Conservation (phyloP, 2,329 filamentous ascomycete genomes). For the Cordyceps tenuipes region DNA sequence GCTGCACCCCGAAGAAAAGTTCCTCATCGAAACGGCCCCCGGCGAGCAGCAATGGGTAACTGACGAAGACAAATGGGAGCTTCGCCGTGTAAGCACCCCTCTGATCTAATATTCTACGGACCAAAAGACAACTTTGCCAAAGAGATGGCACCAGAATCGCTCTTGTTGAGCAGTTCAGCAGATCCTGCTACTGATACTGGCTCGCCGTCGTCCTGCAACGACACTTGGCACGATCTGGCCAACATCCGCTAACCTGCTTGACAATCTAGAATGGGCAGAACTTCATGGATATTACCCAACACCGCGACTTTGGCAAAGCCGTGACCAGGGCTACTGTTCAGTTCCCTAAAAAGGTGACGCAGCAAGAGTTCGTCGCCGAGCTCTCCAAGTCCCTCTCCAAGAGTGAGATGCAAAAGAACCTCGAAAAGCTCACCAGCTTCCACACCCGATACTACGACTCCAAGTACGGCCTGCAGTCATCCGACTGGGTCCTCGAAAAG, state of each 20-base stretch:
- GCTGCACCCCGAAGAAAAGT: constrained; percentile 37
- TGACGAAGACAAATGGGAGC: constrained; percentile 89
- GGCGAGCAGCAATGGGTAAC: constrained; percentile 81
- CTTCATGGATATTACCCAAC: constrained; percentile 92
- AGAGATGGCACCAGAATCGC: too few relatives aligned
- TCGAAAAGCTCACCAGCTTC: constrained; percentile 71
- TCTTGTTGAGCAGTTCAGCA: too few relatives aligned
- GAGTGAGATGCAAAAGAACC: constrained; percentile 65
- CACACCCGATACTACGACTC: constrained; percentile 79
- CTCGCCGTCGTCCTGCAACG: not conserved
- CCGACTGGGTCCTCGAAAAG: constrained; percentile 73
- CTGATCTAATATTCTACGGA: not conserved
- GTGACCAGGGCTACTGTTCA: constrained; percentile 31
- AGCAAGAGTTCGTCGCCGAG: constrained; percentile 58
- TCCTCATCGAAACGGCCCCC: constrained; percentile 75
- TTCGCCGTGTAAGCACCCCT: constrained; percentile 59
- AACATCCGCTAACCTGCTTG: not conserved
- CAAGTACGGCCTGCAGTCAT: constrained; percentile 71
- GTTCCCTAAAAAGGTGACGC: constrained; percentile 58
- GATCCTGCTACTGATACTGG: not conserved
- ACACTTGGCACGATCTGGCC: not conserved
- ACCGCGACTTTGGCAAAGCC: constrained; percentile 46
- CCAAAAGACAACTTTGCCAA: too few relatives aligned
- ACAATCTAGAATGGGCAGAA: constrained; percentile 56
- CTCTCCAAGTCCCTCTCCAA: constrained; percentile 65